Conservation (phyloP, 2,329 filamentous ascomycete genomes). For the Pyrenophora tritici-repentis region DNA sequence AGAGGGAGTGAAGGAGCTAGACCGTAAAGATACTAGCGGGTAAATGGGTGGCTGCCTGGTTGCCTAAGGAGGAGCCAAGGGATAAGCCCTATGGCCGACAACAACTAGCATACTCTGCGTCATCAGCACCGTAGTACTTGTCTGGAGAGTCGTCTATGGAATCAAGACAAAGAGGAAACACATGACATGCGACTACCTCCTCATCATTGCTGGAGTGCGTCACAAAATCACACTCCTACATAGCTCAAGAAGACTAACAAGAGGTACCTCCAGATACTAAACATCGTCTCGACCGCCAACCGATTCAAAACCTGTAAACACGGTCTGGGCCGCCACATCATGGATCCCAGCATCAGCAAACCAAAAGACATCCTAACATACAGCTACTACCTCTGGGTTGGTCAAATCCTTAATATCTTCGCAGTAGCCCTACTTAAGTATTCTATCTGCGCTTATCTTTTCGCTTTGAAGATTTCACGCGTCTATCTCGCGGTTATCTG, state of each 20-base stretch:
- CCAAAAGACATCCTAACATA: conserved; percentile 23
- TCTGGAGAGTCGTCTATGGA: conserved; percentile 31
- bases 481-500: conserved; percentile 30
- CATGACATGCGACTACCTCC: conserved; percentile 29
- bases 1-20: too few relatives aligned
- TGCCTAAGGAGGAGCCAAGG: too few relatives aligned
- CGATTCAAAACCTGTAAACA: conserved; percentile 21
- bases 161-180: conserved; percentile 24
- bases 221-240: background rate
- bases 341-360: conserved; percentile 27
- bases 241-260: background rate
- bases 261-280: conserved; percentile 17
- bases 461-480: conserved; percentile 30
- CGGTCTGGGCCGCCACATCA: conserved; percentile 30
- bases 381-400: conserved; percentile 29
- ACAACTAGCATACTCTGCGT: conserved; percentile 20
- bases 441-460: conserved; percentile 37
- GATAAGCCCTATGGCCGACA: too few relatives aligned
- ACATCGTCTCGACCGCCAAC: conserved; percentile 20
- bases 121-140: conserved; percentile 21
- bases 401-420: conserved; percentile 32
- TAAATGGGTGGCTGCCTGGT: too few relatives aligned
- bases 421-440: conserved; percentile 30
- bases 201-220: conserved; percentile 28
- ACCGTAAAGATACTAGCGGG: too few relatives aligned